Evolutionary conservation across 176 grass and related monocot species (phyloP), one percentile per base, ranked within the genome.

Genomic region (Musa troglodytarum): DNA sequence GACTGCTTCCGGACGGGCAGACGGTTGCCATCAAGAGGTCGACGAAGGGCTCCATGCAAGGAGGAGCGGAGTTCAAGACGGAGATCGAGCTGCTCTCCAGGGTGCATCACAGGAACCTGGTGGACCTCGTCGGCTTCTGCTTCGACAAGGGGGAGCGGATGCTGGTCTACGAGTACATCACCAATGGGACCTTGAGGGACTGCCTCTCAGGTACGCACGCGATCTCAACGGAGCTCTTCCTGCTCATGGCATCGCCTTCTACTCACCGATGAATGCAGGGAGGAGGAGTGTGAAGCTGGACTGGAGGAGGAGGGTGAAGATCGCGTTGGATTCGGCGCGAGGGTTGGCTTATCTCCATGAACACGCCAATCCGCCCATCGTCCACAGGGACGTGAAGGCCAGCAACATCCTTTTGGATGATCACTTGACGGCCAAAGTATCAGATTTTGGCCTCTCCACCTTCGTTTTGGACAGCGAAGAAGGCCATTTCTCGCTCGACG

Each of bases 341-440:
- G 94, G 94, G 75, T 72, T 97, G 54, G 83, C 84, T 15, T 97
- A 93, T 78, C 90, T 93, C 90, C 90, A 97, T 43, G 85, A 97
- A 23, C 88, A 90, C 9, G 86, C 93, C 0, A 65, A 97, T 77
- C 93, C 90, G 4, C 90, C 93, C 17, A 90, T 96, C 28, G 92
- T 96, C 50, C 93, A 96, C 71, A 88, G 93, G 81, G 93, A 97
- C 75, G 79, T 90, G 63, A 93, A 97, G 79, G 93, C 90, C 5
- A 93, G 83, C 28, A 90, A 97, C 66, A 97, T 97, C 51, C 81
- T 97, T 84, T 85, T 97, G 77, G 93, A 97, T 73, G 90, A 90
- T 28, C 85, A 71, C 56, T 65, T 90, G 9, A 92, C 77, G 64
- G 88, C 93, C 24, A 97, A 97, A 73, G 93, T 93, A 73, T 85